Percentiles rank a stretch among this genome's conserved stretches.
phyloP scores from a whole-genome alignment of 805 yeast species.

The Wickerhamomyces sydowiorum region DNA sequence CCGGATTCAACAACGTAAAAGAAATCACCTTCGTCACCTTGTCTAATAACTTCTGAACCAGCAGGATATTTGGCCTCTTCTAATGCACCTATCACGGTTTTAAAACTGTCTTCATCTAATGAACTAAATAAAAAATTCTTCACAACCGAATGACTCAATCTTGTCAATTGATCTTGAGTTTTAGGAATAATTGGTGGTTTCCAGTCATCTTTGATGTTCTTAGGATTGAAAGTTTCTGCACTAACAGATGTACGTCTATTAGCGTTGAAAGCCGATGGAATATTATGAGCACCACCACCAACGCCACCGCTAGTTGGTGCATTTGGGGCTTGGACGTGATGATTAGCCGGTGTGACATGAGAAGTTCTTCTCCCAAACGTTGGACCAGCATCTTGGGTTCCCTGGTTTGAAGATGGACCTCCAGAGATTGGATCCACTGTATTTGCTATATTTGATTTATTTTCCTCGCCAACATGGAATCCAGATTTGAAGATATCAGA shows the following conservation, averaged over 20 bases:
- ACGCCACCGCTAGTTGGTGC: slow-evolving; percentile 6
- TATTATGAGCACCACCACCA: slow-evolving; percentile 20
- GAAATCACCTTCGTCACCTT: slow-evolving; percentile 94
- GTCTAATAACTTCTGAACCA: slow-evolving; percentile 67
- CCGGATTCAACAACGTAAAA: slow-evolving; percentile 87
- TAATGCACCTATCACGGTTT: slow-evolving; percentile 78
- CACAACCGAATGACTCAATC: slow-evolving; percentile 66
- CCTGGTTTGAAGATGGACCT: background rate
- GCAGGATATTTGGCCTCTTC: slow-evolving; percentile 59
- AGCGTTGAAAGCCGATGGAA: slow-evolving; percentile 64
- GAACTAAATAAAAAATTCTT: slow-evolving; percentile 82
- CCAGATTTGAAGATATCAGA: slow-evolving; percentile 17
- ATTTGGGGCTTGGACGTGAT: background rate
- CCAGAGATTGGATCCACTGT: slow-evolving; percentile 19
- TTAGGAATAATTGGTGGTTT: slow-evolving; percentile 65
- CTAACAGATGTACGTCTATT: slow-evolving; percentile 85
- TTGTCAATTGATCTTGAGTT: slow-evolving; percentile 50
- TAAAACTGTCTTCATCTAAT: slow-evolving; percentile 71
- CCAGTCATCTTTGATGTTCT: slow-evolving; percentile 61
- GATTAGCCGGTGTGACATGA: background rate
- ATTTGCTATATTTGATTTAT: slow-evolving; percentile 8
- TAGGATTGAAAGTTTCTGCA: slow-evolving; percentile 83
- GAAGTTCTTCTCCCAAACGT: background rate
- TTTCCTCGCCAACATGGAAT: slow-evolving; percentile 19
- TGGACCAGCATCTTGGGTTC: background rate